Percentiles rank a stretch among this genome's conserved stretches.
Conservation (phyloP, 2,329 filamentous ascomycete species). For the Didymella arachidicola region DNA sequence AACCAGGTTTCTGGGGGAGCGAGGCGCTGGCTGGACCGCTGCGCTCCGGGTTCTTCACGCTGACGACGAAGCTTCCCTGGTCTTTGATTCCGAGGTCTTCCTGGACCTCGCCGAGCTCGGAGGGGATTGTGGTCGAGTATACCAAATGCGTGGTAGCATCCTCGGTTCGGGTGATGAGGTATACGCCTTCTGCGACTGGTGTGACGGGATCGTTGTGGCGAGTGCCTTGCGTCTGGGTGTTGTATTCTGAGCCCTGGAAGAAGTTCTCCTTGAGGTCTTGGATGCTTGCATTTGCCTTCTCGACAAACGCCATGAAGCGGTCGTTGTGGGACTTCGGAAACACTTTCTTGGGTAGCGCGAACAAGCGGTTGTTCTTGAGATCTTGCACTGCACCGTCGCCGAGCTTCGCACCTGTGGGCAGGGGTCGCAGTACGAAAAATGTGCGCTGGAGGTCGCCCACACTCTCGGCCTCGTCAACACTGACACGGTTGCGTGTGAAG, state of each 20-base stretch:
- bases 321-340: constrained; percentile 74
- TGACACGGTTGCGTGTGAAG: constrained; percentile 82
- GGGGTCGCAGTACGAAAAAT: constrained; percentile 79
- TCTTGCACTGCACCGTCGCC: constrained; percentile 65
- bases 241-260: constrained; percentile 71
- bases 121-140: constrained; percentile 80
- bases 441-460: constrained; percentile 78
- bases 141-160: constrained; percentile 77
- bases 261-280: constrained; percentile 76
- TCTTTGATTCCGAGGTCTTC: constrained; percentile 74
- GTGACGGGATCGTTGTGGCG: constrained; percentile 73
- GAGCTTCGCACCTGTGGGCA: constrained; percentile 73
- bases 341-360: constrained; percentile 84
- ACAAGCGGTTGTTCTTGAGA: constrained; percentile 70
- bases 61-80: constrained; percentile 79
- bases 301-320: constrained; percentile 82
- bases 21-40: constrained; percentile 69
- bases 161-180: constrained; percentile 75
- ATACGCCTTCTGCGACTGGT: constrained; percentile 84
- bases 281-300: constrained; percentile 73
- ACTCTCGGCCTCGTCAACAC: constrained; percentile 71
- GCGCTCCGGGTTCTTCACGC: constrained; percentile 79
- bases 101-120: constrained; percentile 74
- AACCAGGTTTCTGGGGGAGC: constrained; percentile 72
- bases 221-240: constrained; percentile 76